Evolutionary conservation across 306 rosid species (phyloP), one percentile per base, ranked within the genome.

Genomic region (Pueraria montana): DNA sequence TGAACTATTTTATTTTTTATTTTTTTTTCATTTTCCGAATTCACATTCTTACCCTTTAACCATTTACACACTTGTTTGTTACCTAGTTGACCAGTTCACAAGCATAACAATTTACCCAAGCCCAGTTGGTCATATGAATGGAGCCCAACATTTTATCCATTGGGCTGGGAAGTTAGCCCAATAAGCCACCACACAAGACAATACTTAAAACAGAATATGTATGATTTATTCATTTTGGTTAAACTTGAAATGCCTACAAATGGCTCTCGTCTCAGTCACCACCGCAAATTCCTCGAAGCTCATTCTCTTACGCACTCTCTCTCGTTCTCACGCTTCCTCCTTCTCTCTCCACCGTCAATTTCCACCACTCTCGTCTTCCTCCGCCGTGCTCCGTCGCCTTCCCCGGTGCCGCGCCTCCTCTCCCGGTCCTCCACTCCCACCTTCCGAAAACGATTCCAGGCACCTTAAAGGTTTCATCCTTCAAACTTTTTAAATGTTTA

Each of bases 401-500:
- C 71, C 65, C 4, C 74, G 87, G 10, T 90, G 91, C 86, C 84
- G 84, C 61, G 89, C 93, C 65, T 61, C 92, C 34, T 7, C 76
- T 2, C 84, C 91, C 0, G 89, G 84, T 3, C 85, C 92, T 53
- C 92, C 94, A 0, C 91, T 91, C 16, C 91, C 88, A 12, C 80
- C 88, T 82, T 78, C 85, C 43, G 83, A 64, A 13, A 24, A 83
- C 8, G 76, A 42, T 58, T 78, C 89, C 0, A 46, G 65, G 0
- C 80, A 80, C 55, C 89, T 77, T 67, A 46, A 50, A 80, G 87
- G 89, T 86, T 45, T 9, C 74, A 8, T 8, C 30, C 72, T 38
- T 75, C 52, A 0, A 49, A 16, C 5, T 0, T 21, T 27, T 46
- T 45, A 9, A 3, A 12, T 42, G 6, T 67, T 74, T 14, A 12